These are phyloP conservation scores for Eutrema heterophyllum DNA, from an alignment of 345 rosid species.

Conservation along the genomic window DNA sequence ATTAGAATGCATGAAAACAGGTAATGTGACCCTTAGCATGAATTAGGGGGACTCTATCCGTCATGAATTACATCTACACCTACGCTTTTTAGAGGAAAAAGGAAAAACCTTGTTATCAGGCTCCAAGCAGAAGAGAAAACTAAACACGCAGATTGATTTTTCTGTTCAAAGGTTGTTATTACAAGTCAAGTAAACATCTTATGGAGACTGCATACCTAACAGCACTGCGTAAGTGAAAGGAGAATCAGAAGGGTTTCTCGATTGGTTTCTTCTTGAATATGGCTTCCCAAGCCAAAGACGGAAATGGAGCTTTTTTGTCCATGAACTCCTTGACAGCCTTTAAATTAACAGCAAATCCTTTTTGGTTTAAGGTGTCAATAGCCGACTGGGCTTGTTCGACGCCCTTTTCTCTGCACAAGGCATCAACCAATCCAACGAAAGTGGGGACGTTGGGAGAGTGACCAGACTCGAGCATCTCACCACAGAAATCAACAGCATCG, in stretches of 20 bases:
- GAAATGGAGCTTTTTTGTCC: conserved; percentile 65
- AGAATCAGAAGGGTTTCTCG: conserved; percentile 26
- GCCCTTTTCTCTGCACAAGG: conserved; percentile 57
- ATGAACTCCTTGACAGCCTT: conserved; percentile 72
- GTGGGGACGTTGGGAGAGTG: conserved; percentile 77
- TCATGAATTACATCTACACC: neutral
- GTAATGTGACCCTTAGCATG: neutral
- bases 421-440: conserved; percentile 84
- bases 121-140: conserved; percentile 3
- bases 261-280: conserved; percentile 56
- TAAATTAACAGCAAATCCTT: conserved; percentile 61
- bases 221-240: neutral
- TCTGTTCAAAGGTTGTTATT: neutral
- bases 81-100: neutral
- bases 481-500: conserved; percentile 54
- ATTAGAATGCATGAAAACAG: neutral
- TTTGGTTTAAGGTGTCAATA: conserved; percentile 42
- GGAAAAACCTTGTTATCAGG: neutral
- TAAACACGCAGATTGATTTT: neutral
- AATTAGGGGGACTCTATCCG: neutral
- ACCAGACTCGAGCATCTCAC: conserved; percentile 83
- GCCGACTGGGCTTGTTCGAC: conserved; percentile 50
- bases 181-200: conserved; percentile 6
- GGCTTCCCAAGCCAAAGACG: conserved; percentile 64
- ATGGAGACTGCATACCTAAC: neutral